Conservation (phyloP, 169 alveolate species). For the Blepharisma undulans region DNA sequence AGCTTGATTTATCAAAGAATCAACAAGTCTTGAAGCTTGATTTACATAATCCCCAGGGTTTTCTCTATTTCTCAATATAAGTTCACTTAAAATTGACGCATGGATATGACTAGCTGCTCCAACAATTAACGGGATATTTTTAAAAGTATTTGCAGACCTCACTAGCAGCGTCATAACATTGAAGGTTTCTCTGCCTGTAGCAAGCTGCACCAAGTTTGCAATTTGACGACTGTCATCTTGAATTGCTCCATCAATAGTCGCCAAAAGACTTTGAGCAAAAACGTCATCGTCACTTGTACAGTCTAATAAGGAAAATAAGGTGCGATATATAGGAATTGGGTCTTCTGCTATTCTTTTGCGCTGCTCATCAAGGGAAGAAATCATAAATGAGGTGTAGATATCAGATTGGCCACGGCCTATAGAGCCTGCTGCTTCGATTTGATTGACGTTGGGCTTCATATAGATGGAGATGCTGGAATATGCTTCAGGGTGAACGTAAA, state of each 20-base stretch:
- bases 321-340: background rate
- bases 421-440: background rate
- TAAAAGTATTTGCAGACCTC: background rate
- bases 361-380: background rate
- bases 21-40: background rate
- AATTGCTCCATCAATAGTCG: slow-evolving; percentile 16
- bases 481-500: slow-evolving; percentile 17
- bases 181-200: background rate
- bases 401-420: background rate
- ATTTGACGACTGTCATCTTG: background rate
- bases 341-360: slow-evolving; percentile 7
- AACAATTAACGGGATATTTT: background rate
- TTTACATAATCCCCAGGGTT: background rate
- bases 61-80: background rate
- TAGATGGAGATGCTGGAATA: background rate
- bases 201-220: background rate
- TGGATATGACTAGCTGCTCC: slow-evolving; percentile 27
- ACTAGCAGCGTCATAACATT: background rate
- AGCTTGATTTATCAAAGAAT: slow-evolving; percentile 15
- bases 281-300: background rate
- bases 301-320: slow-evolving; percentile 9
- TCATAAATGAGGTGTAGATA: slow-evolving; percentile 16
- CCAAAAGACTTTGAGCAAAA: background rate
- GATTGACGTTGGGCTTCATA: background rate
- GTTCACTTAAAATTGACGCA: background rate